Percentiles rank a stretch among this genome's conserved stretches.
These are phyloP conservation scores for Zea luxurians DNA, from an alignment of 176 grass and related monocot genomes.

Conservation along the genomic window DNA sequence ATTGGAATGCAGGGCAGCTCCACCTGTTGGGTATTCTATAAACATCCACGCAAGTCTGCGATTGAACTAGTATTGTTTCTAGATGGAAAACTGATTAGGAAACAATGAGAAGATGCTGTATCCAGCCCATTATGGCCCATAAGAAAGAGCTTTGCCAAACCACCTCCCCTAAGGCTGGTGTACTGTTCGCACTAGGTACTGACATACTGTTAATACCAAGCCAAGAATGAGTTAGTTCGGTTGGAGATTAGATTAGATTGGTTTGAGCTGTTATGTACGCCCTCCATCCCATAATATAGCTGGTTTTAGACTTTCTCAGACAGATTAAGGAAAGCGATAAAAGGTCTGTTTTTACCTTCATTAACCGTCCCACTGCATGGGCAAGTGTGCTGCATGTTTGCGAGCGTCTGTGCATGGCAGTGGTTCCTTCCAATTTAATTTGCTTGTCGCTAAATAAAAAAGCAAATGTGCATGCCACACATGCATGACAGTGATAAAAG, in stretches of 20 bases:
- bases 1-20: slow-evolving; percentile 21
- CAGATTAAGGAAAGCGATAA: background rate
- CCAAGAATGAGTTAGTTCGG: background rate
- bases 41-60: slow-evolving; percentile 6
- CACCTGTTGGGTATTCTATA: slow-evolving; percentile 11
- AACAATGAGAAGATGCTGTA: slow-evolving; percentile 12
- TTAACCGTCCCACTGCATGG: no score
- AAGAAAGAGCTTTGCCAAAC: background rate
- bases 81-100: background rate
- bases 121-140: background rate
- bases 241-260: background rate
- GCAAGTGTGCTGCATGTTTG: background rate
- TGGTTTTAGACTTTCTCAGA: no score
- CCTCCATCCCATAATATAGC: no score
- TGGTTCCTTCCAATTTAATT: background rate
- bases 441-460: background rate
- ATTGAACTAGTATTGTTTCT: slow-evolving; percentile 18
- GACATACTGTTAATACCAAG: background rate
- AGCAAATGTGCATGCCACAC: background rate
- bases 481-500: background rate
- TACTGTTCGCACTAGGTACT: background rate
- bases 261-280: background rate
- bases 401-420: background rate
- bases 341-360: background rate
- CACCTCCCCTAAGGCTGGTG: background rate